These are phyloP conservation scores for Echinosophora koreensis DNA, from an alignment of 306 rosid species.

Conservation along the genomic window DNA sequence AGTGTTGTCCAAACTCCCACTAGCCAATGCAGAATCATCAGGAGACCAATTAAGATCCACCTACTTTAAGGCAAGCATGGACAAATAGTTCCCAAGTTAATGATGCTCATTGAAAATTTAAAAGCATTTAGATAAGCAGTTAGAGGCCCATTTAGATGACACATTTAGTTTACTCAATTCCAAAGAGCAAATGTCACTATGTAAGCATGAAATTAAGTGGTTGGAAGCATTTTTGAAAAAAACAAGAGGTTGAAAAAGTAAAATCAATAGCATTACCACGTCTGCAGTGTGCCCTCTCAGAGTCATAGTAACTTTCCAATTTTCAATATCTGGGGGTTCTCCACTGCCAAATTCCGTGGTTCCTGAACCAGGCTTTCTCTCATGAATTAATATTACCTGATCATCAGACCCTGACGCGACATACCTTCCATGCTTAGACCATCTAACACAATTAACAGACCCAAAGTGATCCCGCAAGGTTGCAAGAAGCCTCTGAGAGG, in stretches of 20 bases:
- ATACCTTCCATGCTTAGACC: slow-evolving; percentile 94
- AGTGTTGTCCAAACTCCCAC: slow-evolving; percentile 97
- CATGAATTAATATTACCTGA: slow-evolving; percentile 91
- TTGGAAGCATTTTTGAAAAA: slow-evolving; percentile 1
- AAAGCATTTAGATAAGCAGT: slow-evolving; percentile 34
- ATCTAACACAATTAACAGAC: slow-evolving; percentile 96
- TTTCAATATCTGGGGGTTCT: slow-evolving; percentile 97
- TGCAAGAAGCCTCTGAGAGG: slow-evolving; percentile 92
- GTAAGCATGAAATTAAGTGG: slow-evolving; percentile 41
- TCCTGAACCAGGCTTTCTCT: slow-evolving; percentile 99
- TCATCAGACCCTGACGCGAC: slow-evolving; percentile 98
- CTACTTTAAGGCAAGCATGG: slow-evolving; percentile 83
- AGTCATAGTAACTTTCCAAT: slow-evolving; percentile 96
- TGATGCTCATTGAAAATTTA: slow-evolving; percentile 45
- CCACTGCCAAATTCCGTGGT: slow-evolving; percentile 99
- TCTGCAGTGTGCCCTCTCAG: slow-evolving; percentile 99
- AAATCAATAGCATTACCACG: slow-evolving; percentile 85
- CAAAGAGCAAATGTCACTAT: slow-evolving; percentile 52
- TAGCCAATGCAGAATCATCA: slow-evolving; percentile 93
- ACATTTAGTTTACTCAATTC: slow-evolving; percentile 10
- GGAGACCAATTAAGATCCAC: slow-evolving; percentile 99
- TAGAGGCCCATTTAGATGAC: slow-evolving; percentile 24
- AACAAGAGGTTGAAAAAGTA: slow-evolving; percentile 20
- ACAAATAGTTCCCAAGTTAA: slow-evolving; percentile 68
- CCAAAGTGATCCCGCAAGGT: slow-evolving; percentile 98